Conservation (phyloP, 352 stramenopile species). For the Lagenidium sp. region DNA sequence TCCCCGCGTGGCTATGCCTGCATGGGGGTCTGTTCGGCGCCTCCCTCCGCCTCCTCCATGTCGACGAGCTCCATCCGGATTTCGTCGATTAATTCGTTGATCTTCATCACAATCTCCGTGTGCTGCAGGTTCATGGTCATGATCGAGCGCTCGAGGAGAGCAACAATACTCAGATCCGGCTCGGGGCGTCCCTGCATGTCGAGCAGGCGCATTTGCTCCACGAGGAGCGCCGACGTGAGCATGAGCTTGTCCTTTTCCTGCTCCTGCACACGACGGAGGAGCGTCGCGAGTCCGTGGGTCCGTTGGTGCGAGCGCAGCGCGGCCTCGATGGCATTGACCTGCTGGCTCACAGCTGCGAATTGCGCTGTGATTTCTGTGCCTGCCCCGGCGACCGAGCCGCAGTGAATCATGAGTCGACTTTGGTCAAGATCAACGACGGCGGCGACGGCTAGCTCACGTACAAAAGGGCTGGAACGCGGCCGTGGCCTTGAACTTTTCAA, state of each 20-base stretch:
- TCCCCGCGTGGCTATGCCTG: too few relatives aligned
- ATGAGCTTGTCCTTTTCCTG: constrained; percentile 83
- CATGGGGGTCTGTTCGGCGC: too few relatives aligned
- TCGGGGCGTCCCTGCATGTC: constrained; percentile 28
- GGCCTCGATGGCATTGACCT: constrained; percentile 62
- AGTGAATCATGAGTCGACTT: not conserved
- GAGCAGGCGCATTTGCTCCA: constrained; percentile 72
- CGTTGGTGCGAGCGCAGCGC: constrained; percentile 23
- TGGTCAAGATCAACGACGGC: not conserved
- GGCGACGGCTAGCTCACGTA: constrained; percentile 9
- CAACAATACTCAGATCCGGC: constrained; percentile 29
- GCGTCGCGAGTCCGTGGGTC: constrained; percentile 28
- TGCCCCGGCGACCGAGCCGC: constrained; percentile 5
- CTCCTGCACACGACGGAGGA: constrained; percentile 62
- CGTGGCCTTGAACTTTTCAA: constrained; percentile 56
- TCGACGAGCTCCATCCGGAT: constrained; percentile 47
- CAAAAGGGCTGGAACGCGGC: constrained; percentile 54
- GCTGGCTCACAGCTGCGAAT: constrained; percentile 56
- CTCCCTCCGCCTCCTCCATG: constrained; percentile 21
- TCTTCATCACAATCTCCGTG: constrained; percentile 48
- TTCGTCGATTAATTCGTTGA: constrained; percentile 78
- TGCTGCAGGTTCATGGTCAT: constrained; percentile 41
- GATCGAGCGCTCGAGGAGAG: constrained; percentile 60
- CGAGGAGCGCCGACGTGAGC: constrained; percentile 62
- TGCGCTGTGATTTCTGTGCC: constrained; percentile 45